phyloP scores from a whole-genome alignment of 179 eudicot genomes.

The Silene vulgaris region DNA sequence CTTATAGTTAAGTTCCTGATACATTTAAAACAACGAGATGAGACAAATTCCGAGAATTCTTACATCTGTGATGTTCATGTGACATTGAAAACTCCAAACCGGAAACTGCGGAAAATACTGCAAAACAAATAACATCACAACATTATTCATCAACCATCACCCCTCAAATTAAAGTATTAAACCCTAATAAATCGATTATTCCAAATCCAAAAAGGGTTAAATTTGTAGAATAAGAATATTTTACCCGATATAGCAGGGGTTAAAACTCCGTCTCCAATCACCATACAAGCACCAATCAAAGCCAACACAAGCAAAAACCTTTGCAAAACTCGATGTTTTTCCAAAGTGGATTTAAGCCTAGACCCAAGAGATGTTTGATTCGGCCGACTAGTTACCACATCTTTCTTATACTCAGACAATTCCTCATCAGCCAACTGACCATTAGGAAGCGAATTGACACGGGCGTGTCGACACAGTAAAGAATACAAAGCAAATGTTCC shows the following conservation, averaged over 20 bases:
- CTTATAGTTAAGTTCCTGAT: not conserved
- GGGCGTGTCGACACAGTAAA: conserved; percentile 73
- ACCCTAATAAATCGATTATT: not conserved
- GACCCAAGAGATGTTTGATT: conserved; percentile 39
- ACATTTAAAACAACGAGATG: conserved; percentile 14
- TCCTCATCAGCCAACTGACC: conserved; percentile 72
- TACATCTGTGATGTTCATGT: conserved; percentile 87
- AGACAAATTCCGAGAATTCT: conserved; percentile 26
- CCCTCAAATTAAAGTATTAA: not conserved
- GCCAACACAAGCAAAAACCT: conserved; percentile 71
- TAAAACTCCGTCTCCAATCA: conserved; percentile 83
- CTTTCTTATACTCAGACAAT: conserved; percentile 59
- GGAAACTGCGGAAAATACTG: conserved; percentile 89
- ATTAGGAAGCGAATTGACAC: conserved; percentile 67
- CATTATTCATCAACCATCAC: not conserved
- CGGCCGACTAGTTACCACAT: conserved; percentile 30
- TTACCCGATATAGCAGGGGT: conserved; percentile 82
- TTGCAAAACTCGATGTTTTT: conserved; percentile 69
- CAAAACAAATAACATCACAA: conserved; percentile 13
- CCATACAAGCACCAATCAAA: conserved; percentile 94
- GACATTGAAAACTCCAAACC: conserved; percentile 73
- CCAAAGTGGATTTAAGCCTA: conserved; percentile 61
- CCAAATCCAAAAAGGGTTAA: not conserved
- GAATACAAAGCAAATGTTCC: conserved; percentile 92
- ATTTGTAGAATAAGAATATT: not conserved